Evolutionary conservation across 768 basidiomycete species (phyloP).

Genomic region (Cystoderma amianthinum): DNA sequence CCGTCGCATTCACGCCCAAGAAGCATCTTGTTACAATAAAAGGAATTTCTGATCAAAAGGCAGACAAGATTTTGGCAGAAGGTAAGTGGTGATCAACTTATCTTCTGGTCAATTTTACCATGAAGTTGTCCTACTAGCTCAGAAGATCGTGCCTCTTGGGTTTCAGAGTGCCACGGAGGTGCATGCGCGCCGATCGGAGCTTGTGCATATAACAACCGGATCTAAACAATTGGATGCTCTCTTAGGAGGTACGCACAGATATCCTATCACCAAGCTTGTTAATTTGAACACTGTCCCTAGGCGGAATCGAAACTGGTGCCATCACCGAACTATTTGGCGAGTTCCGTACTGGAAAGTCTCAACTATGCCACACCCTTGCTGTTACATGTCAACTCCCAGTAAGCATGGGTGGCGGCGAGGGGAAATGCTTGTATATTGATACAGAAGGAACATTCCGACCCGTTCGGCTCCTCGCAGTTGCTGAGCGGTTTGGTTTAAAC

Average conservation of each 20-base stretch:
- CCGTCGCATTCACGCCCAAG: constrained; percentile 95
- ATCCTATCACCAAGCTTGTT: constrained; percentile 4
- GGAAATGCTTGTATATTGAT: constrained; percentile 98
- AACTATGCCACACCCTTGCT: constrained; percentile 95
- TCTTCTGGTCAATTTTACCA: not conserved
- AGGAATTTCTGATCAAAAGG: constrained; percentile 95
- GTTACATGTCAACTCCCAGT: constrained; percentile 97
- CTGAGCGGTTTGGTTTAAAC: constrained; percentile 93
- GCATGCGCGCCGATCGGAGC: constrained; percentile 88
- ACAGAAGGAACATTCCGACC: constrained; percentile 99
- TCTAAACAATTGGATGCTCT: constrained; percentile 94
- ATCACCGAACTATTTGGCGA: constrained; percentile 99
- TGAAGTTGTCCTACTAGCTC: constrained; percentile 42
- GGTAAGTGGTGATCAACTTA: constrained; percentile 39
- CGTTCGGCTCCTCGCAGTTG: constrained; percentile 87
- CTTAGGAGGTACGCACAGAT: constrained; percentile 62
- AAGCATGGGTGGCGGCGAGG: constrained; percentile 97
- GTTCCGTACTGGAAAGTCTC: constrained; percentile 97
- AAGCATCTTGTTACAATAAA: constrained; percentile 87
- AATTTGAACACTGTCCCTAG: constrained; percentile 25
- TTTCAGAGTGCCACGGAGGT: constrained; percentile 99
- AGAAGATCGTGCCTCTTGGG: constrained; percentile 94
- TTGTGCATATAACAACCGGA: constrained; percentile 95
- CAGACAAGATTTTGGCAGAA: constrained; percentile 91
- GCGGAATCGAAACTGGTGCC: constrained; percentile 96